Conservation (phyloP, 495 filamentous ascomycete species). For the Oidiodendron maius region DNA sequence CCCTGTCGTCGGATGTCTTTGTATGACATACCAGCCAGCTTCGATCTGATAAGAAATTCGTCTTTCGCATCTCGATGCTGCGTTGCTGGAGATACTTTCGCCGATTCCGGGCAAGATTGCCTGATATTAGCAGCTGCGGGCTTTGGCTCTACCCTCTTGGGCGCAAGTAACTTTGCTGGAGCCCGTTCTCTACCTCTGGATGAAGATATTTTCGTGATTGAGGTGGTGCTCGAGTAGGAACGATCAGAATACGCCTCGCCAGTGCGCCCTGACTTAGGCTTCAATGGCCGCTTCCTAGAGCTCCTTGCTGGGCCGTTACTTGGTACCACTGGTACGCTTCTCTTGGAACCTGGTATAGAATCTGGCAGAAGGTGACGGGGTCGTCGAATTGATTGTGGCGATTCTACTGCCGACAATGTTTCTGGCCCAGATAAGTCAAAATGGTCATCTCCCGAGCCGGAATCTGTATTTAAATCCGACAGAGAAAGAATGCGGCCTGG, state of each 20-base stretch:
- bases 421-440: constrained; percentile 9
- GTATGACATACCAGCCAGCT: constrained; percentile 67
- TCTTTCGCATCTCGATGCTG: constrained; percentile 40
- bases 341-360: neutral
- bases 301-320: constrained; percentile 6
- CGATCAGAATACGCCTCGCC: neutral
- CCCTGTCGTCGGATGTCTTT: constrained; percentile 66
- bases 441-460: constrained; percentile 7
- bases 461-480: constrained; percentile 8
- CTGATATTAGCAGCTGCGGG: neutral
- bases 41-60: constrained; percentile 56
- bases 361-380: constrained; percentile 14
- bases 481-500: constrained; percentile 3
- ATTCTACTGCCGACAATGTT: constrained; percentile 3
- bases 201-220: neutral
- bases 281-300: constrained; percentile 5
- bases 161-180: neutral
- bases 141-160: constrained; percentile 12
- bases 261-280: constrained; percentile 2
- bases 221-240: neutral
- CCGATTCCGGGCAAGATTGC: neutral
- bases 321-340: constrained; percentile 3
- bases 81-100: constrained; percentile 2
- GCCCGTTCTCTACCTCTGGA: neutral
- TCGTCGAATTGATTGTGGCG: neutral